Evolutionary conservation across 768 basidiomycete genomes (phyloP).

Genomic region (Roridomyces roridus): DNA sequence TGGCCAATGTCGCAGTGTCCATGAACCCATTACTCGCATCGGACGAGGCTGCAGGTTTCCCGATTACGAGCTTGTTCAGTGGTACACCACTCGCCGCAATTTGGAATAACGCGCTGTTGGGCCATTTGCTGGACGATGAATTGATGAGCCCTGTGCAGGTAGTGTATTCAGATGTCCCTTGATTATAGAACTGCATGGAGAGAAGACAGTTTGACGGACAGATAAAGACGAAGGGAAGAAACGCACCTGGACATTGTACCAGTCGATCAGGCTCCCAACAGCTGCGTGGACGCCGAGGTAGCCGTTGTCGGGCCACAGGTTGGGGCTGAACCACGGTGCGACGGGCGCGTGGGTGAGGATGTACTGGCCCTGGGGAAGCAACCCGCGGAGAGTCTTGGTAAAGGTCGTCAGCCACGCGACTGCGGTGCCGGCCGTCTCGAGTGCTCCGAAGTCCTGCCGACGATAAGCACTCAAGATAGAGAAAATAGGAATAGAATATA

Average conservation of each 20-base stretch:
- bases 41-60: slow-evolving; percentile 63
- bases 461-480: slow-evolving; percentile 7
- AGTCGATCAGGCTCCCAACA: slow-evolving; percentile 68
- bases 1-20: slow-evolving; percentile 58
- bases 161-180: slow-evolving; percentile 74
- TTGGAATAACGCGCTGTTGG: slow-evolving; percentile 64
- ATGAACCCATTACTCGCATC: slow-evolving; percentile 72
- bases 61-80: slow-evolving; percentile 73
- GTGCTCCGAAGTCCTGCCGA: slow-evolving; percentile 55
- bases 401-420: slow-evolving; percentile 47
- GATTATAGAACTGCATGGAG: slow-evolving; percentile 48
- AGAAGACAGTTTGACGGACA: background rate
- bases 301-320: slow-evolving; percentile 8
- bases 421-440: slow-evolving; percentile 50
- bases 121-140: slow-evolving; percentile 65
- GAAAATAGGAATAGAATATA: slow-evolving; percentile 8
- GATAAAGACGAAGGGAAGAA: slow-evolving; percentile 28
- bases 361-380: slow-evolving; percentile 34
- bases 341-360: slow-evolving; percentile 46
- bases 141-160: slow-evolving; percentile 66
- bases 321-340: slow-evolving; percentile 20
- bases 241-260: slow-evolving; percentile 62
- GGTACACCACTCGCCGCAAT: slow-evolving; percentile 64
- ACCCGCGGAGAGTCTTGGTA: slow-evolving; percentile 26
- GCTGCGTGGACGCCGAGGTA: slow-evolving; percentile 35